phyloP scores from a whole-genome alignment of 1,139 yeast species.

The Lodderomyces oxycetoniae region DNA sequence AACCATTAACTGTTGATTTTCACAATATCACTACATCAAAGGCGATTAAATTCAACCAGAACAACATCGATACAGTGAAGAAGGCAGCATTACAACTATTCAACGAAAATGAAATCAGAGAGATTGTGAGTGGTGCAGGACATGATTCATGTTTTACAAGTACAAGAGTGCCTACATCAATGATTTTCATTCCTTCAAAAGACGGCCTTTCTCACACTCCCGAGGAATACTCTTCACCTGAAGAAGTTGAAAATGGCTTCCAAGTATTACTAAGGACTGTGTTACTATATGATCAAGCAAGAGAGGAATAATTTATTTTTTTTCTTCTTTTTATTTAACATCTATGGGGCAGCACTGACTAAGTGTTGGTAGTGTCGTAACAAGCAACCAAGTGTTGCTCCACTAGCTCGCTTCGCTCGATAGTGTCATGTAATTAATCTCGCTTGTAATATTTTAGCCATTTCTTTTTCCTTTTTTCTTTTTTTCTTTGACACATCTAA shows the following conservation, averaged over 20 bases:
- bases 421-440: too few relatives aligned
- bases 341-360: too few relatives aligned
- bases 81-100: slow-evolving; percentile 48
- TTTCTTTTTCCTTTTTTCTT: neutral
- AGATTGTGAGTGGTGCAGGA: slow-evolving; percentile 66
- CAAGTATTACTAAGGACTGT: slow-evolving; percentile 56
- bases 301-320: slow-evolving; percentile 11
- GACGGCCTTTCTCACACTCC: slow-evolving; percentile 73
- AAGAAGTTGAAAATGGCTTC: slow-evolving; percentile 57
- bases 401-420: too few relatives aligned
- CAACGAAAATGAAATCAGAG: slow-evolving; percentile 37
- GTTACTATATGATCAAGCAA: slow-evolving; percentile 43
- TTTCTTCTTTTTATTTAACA: too few relatives aligned
- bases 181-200: slow-evolving; percentile 69
- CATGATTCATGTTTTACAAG: slow-evolving; percentile 66
- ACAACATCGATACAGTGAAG: slow-evolving; percentile 47
- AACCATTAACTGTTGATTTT: slow-evolving; percentile 30
- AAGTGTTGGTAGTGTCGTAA: too few relatives aligned
- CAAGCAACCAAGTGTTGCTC: too few relatives aligned
- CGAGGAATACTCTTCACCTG: slow-evolving; percentile 59
- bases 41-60: slow-evolving; percentile 53
- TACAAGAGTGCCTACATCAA: slow-evolving; percentile 58
- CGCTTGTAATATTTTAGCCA: too few relatives aligned
- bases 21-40: slow-evolving; percentile 42
- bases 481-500: too few relatives aligned